Evolutionary conservation across 306 rosid genomes (phyloP).

Genomic region (Crataegus laevigata): DNA sequence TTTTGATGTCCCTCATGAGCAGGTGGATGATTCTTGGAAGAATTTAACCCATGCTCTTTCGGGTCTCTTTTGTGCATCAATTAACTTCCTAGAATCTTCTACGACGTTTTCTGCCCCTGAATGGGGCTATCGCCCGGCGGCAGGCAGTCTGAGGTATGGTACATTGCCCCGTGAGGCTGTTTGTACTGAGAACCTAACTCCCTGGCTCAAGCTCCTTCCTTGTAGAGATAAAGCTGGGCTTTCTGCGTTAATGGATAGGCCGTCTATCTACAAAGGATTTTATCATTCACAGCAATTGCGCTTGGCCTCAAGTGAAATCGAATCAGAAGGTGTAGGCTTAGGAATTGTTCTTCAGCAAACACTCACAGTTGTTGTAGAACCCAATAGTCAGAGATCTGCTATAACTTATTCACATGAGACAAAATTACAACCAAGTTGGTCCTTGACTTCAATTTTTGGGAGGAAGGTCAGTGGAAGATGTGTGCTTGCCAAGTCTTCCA

Average conservation of each 20-base stretch:
- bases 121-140: conserved; percentile 52
- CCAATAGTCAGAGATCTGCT: conserved; percentile 33
- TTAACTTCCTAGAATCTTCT: conserved; percentile 90
- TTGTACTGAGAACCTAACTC: conserved; percentile 94
- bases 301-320: conserved; percentile 30
- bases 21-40: conserved; percentile 82
- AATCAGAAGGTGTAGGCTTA: conserved; percentile 33
- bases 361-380: conserved; percentile 80
- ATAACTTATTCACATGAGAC: conserved; percentile 23
- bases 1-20: conserved; percentile 58
- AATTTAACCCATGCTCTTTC: conserved; percentile 86
- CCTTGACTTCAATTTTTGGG: conserved; percentile 77
- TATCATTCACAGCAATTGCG: conserved; percentile 85
- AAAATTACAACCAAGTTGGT: conserved; percentile 79
- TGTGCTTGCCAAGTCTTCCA: conserved; percentile 72
- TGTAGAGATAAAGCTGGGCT: conserved; percentile 86
- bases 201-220: conserved; percentile 95
- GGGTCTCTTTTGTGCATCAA: conserved; percentile 93
- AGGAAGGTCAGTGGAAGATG: conserved; percentile 64
- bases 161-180: conserved; percentile 95
- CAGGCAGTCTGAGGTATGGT: conserved; percentile 76
- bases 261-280: conserved; percentile 84
- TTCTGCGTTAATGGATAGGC: conserved; percentile 79
- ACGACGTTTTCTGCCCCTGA: conserved; percentile 70
- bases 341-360: conserved; percentile 71